A percentile compares a stretch with the other conserved stretches of the same genome.
Conservation (phyloP, 306 rosid species). For the Cicer cuneatum region DNA sequence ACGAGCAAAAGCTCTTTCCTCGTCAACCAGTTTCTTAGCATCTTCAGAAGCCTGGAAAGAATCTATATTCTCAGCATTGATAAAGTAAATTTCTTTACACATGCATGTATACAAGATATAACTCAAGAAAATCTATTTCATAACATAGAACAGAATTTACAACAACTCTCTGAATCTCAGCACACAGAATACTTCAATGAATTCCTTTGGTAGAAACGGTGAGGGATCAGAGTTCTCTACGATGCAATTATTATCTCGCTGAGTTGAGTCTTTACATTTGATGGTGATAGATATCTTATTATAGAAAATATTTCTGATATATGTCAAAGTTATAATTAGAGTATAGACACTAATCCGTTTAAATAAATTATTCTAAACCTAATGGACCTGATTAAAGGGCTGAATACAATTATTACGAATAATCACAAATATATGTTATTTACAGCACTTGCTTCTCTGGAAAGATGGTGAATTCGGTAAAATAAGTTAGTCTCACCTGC, state of each 20-base stretch:
- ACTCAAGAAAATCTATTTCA: constrained; percentile 17
- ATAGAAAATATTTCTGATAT: no score
- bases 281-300: no score
- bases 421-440: no score
- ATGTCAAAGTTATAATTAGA: no score
- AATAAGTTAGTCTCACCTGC: constrained; percentile 65
- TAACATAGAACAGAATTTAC: constrained; percentile 21
- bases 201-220: not conserved
- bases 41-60: constrained; percentile 92
- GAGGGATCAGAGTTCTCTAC: not conserved
- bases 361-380: no score
- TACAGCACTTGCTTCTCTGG: no score
- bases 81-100: constrained; percentile 18
- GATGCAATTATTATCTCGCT: not conserved
- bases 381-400: no score
- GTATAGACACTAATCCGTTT: no score
- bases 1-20: constrained; percentile 97
- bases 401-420: no score
- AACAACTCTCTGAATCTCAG: constrained; percentile 14
- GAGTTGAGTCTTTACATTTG: no score
- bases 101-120: constrained; percentile 12
- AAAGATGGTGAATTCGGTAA: no score
- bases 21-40: constrained; percentile 88
- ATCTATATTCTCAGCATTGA: constrained; percentile 40
- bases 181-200: not conserved